Evolutionary conservation across 163 green algal species (phyloP).

Genomic region (Scenedesmus sp.): DNA sequence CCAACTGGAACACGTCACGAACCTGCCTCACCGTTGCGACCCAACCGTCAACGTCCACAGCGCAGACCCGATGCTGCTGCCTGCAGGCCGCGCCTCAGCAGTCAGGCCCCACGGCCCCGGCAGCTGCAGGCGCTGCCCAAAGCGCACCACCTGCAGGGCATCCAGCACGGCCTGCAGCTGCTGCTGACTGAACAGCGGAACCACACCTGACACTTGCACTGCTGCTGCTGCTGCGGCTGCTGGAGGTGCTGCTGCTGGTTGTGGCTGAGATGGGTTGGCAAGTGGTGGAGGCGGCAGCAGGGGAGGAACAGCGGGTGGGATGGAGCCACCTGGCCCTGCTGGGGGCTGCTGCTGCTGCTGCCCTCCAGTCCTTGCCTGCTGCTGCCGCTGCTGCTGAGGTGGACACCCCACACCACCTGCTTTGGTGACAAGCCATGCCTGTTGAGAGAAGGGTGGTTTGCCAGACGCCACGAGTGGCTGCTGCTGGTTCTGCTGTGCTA

Average conservation of each 20-base stretch:
- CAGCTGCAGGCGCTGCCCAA: slow-evolving; percentile 54
- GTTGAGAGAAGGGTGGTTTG: background rate
- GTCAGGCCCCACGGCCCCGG: background rate
- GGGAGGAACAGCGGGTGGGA: background rate
- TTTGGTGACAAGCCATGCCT: background rate
- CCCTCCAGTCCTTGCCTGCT: background rate
- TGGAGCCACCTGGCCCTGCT: background rate
- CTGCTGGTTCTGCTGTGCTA: slow-evolving; percentile 8
- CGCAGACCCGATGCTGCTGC: slow-evolving; percentile 48
- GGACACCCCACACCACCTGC: background rate
- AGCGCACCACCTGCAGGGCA: slow-evolving; percentile 54
- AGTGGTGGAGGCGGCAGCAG: background rate
- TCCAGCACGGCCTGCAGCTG: slow-evolving; percentile 56
- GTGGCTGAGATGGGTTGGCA: background rate
- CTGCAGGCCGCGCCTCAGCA: slow-evolving; percentile 20
- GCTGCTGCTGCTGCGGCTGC: background rate
- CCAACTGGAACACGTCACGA: no score
- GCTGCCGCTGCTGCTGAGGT: background rate
- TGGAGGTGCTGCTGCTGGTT: background rate
- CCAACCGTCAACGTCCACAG: slow-evolving; percentile 10
- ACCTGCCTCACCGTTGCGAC: background rate
- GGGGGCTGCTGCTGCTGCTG: background rate
- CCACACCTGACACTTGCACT: background rate
- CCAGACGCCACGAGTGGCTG: background rate
- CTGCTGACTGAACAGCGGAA: slow-evolving; percentile 39